Conservation (phyloP, 345 rosid genomes). For the Erucastrum elatum region DNA sequence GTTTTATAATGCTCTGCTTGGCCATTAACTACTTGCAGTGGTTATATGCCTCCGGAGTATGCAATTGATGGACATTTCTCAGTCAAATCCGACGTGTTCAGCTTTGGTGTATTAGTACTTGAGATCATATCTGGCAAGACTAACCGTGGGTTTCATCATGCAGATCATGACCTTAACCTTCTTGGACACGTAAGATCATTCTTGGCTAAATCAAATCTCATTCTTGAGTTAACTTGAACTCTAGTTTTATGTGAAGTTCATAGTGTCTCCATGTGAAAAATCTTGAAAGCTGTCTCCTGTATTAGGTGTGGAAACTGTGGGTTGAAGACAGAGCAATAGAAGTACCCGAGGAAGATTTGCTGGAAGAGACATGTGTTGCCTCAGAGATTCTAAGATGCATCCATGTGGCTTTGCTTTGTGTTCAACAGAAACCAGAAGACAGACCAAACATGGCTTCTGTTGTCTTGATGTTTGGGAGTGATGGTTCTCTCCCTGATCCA, state of each 20-base stretch:
- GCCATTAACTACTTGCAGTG: slow-evolving; percentile 19
- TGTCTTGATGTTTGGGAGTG: slow-evolving; percentile 35
- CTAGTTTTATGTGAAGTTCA: neutral
- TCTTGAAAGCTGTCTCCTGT: neutral
- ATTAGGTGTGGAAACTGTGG: slow-evolving; percentile 36
- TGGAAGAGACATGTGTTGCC: slow-evolving; percentile 7
- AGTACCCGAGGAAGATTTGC: slow-evolving; percentile 9
- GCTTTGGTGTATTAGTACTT: slow-evolving; percentile 34
- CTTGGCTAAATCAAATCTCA: neutral
- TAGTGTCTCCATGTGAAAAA: neutral
- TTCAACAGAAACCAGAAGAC: slow-evolving; percentile 35
- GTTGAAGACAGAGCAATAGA: slow-evolving; percentile 26
- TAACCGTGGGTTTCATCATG: slow-evolving; percentile 25
- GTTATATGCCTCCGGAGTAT: slow-evolving; percentile 38
- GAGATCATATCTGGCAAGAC: slow-evolving; percentile 31
- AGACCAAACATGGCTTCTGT: slow-evolving; percentile 32
- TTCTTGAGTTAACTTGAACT: neutral
- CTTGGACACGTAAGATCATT: slow-evolving; percentile 64
- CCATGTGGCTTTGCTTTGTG: slow-evolving; percentile 34
- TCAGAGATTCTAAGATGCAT: slow-evolving; percentile 34
- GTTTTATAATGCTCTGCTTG: slow-evolving; percentile 1
- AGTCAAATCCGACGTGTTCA: slow-evolving; percentile 34
- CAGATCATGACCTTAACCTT: slow-evolving; percentile 49
- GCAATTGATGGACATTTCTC: slow-evolving; percentile 32
- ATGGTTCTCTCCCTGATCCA: slow-evolving; percentile 22